Evolutionary conservation across 768 basidiomycete species (phyloP), one percentile per base, ranked within the genome.

Genomic region (Rhizopogon vulgaris): DNA sequence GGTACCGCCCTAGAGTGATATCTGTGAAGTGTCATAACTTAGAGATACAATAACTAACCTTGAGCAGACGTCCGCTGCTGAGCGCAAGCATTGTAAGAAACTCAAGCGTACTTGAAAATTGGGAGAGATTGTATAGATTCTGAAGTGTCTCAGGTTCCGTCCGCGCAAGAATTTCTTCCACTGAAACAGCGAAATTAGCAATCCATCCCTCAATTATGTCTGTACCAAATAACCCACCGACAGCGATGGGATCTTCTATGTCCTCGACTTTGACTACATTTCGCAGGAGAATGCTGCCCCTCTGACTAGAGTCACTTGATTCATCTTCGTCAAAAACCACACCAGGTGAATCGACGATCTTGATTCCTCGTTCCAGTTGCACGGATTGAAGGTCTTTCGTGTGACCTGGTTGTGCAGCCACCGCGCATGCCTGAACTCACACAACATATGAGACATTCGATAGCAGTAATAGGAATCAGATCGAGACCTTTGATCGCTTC

Each of bases 311-410:
- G 68, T 79, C 57, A 34, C 64, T 68, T 46, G 75, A 69, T 43
- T 83, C 78, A 52, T 88, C 83, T 51, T 92, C 90, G 54, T 94
- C 91, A 58, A 96, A 91, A 2, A 99, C 89, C n/a, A 98, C 93
- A 55, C 95, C 96, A 1, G 96, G 95, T 36, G 94, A 97, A 69
- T 98, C 96, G 6, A 98, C 78, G 34, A 98, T 85, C 51, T 86
- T 83, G 62, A 99, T 78, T 0, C 94, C 93, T 40, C 93, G 89
- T 66, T 98, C 95, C 3, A 99, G 76, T 56, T 91, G 90, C 5
- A 98, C 72, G 6, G 89, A 90, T 69, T 99, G 94, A 15, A 96
- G 73, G 27, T 91, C 88, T 53, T 90, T 89, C 6, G 95, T 98
- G 62, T 94, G 92, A 3, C 95, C 95, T 0, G 96, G 86, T 60